phyloP scores from a whole-genome alignment of 768 basidiomycete species.

The Lactarius hengduanensis region DNA sequence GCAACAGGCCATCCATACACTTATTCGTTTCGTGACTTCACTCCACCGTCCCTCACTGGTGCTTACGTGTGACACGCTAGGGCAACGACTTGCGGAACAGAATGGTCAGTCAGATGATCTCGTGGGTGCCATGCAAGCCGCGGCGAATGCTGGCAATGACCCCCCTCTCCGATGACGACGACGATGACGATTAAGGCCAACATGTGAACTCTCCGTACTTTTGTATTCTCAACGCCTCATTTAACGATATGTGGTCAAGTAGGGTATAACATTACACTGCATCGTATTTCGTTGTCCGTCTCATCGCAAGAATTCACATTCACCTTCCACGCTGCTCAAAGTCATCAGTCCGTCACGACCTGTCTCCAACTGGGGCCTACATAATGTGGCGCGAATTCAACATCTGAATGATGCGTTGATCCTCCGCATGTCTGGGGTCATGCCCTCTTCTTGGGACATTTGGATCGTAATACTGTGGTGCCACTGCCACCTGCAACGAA shows the following conservation, averaged over 20 bases:
- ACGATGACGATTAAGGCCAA: slow-evolving; percentile 52
- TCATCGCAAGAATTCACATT: slow-evolving; percentile 12
- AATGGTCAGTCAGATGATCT: slow-evolving; percentile 79
- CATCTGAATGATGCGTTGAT: slow-evolving; percentile 60
- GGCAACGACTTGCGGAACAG: slow-evolving; percentile 75
- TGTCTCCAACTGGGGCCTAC: slow-evolving; percentile 25
- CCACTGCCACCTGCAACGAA: slow-evolving; percentile 42
- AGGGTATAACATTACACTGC: slow-evolving; percentile 25
- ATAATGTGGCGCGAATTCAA: slow-evolving; percentile 45
- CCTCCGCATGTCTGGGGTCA: slow-evolving; percentile 49
- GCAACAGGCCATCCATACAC: slow-evolving; percentile 86
- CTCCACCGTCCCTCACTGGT: background rate
- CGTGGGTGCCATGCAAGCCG: slow-evolving; percentile 79
- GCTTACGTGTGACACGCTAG: slow-evolving; percentile 38
- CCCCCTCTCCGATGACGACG: slow-evolving; percentile 48
- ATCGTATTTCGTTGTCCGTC: slow-evolving; percentile 11
- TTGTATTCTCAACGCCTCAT: background rate
- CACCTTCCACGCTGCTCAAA: background rate
- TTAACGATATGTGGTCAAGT: slow-evolving; percentile 13
- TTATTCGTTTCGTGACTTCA: slow-evolving; percentile 67
- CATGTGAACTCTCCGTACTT: slow-evolving; percentile 5
- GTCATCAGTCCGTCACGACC: background rate
- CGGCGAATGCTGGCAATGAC: slow-evolving; percentile 54
- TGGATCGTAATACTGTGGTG: slow-evolving; percentile 33
- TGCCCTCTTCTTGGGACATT: slow-evolving; percentile 34